These are phyloP conservation scores for Candida rishiriensis DNA, from an alignment of 805 yeast genomes.

Conservation along the genomic window DNA sequence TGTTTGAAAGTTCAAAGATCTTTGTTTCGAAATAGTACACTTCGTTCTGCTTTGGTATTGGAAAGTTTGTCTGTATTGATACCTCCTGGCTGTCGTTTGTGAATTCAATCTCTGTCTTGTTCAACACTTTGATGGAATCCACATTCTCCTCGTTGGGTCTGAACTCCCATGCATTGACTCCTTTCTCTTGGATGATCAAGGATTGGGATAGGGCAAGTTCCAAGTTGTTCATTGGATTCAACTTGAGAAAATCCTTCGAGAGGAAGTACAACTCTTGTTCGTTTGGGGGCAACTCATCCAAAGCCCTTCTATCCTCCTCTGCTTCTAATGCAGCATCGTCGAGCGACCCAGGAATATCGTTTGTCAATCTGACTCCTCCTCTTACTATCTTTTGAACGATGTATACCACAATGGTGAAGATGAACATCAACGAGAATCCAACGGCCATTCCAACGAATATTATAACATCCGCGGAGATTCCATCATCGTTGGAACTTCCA, in stretches of 20 bases:
- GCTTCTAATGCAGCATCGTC: conserved; percentile 60
- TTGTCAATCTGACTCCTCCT: conserved; percentile 20
- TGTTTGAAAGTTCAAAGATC: conserved; percentile 63
- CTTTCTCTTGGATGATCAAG: conserved; percentile 76
- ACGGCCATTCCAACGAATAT: conserved; percentile 20
- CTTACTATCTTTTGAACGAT: conserved; percentile 12
- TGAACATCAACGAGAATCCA: conserved; percentile 19
- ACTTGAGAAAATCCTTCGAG: conserved; percentile 49
- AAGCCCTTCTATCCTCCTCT: conserved; percentile 54
- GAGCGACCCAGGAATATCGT: conserved; percentile 50
- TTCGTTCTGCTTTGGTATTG: conserved; percentile 76
- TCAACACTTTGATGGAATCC: conserved; percentile 56
- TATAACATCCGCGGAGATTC: conserved; percentile 11
- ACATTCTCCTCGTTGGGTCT: conserved; percentile 49
- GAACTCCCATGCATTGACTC: conserved; percentile 88
- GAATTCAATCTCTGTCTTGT: conserved; percentile 59
- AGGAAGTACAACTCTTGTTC: conserved; percentile 69
- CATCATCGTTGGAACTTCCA: neutral
- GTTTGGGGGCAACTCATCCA: conserved; percentile 57
- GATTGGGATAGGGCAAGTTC: conserved; percentile 48
- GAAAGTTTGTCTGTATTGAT: conserved; percentile 74
- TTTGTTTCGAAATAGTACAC: conserved; percentile 89
- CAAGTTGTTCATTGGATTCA: conserved; percentile 33
- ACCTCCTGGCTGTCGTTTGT: conserved; percentile 41
- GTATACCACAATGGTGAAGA: conserved; percentile 11